Evolutionary conservation across 2,329 filamentous ascomycete genomes (phyloP).

Genomic region (Bertia moriformis): DNA sequence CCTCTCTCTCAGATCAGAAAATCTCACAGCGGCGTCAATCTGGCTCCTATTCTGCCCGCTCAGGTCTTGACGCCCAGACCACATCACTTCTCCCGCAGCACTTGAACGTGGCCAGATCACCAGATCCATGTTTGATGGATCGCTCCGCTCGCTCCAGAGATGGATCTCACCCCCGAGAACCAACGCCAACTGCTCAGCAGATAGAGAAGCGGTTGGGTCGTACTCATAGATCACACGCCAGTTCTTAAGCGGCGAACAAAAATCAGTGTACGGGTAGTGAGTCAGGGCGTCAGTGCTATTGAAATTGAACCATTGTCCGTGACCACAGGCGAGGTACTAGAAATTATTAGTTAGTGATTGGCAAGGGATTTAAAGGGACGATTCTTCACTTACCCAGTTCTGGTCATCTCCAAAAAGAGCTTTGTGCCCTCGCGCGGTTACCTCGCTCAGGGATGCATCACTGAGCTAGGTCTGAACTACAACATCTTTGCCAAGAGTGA

Average conservation of each 20-base stretch:
- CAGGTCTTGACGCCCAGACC: conserved; percentile 58
- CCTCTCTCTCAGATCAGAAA: conserved; percentile 65
- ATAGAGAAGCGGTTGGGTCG: conserved; percentile 54
- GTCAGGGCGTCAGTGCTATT: conserved; percentile 36
- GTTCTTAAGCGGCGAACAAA: conserved; percentile 66
- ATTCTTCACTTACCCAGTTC: conserved; percentile 57
- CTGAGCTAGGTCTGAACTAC: conserved; percentile 71
- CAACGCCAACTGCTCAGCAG: conserved; percentile 43
- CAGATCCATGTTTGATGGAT: conserved; percentile 59
- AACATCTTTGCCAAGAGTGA: conserved; percentile 56
- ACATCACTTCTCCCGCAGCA: conserved; percentile 66
- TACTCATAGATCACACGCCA: conserved; percentile 74
- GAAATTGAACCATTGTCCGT: conserved; percentile 67
- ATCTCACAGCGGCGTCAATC: conserved; percentile 50
- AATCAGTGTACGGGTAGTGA: conserved; percentile 65
- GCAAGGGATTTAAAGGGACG: too few species aligned
- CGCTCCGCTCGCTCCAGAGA: conserved; percentile 69
- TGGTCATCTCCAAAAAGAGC: conserved; percentile 65
- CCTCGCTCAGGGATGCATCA: conserved; percentile 40
- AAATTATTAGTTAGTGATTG: too few species aligned
- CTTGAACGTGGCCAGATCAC: conserved; percentile 66
- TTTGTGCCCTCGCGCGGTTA: conserved; percentile 51
- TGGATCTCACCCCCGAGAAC: conserved; percentile 72
- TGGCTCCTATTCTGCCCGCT: conserved; percentile 57
- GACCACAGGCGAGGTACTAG: conserved; percentile 70